These are phyloP conservation scores for Malus hybrid DNA, from an alignment of 331 rosid species.

Conservation along the genomic window DNA sequence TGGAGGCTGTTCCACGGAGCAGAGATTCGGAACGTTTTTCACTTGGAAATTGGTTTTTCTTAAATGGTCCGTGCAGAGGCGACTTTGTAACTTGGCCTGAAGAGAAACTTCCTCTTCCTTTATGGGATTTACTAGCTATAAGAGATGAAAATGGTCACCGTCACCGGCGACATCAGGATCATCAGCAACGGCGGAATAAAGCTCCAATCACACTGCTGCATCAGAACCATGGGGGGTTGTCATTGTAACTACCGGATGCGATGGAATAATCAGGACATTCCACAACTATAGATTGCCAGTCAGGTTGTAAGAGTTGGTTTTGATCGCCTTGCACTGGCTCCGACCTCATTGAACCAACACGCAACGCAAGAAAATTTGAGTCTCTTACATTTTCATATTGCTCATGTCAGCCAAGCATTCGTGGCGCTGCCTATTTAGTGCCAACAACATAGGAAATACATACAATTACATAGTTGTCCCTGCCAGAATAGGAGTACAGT, in stretches of 20 bases:
- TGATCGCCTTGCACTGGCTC: neutral
- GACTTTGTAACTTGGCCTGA: slow-evolving; percentile 44
- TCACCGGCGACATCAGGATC: neutral
- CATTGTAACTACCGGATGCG: slow-evolving; percentile 60
- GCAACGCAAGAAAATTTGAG: too few species aligned
- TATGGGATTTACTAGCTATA: neutral
- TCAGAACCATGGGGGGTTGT: slow-evolving; percentile 51
- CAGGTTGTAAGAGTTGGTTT: slow-evolving; percentile 29
- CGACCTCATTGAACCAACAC: neutral
- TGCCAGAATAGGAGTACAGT: neutral
- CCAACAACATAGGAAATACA: neutral
- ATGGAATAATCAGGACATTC: slow-evolving; percentile 71
- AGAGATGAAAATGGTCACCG: neutral
- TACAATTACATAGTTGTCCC: neutral
- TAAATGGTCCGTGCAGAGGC: slow-evolving; percentile 15
- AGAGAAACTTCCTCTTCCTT: slow-evolving; percentile 32
- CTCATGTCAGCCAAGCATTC: neutral
- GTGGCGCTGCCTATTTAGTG: neutral
- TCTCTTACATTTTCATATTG: too few species aligned
- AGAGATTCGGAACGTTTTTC: slow-evolving; percentile 23
- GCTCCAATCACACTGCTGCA: neutral
- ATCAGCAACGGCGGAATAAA: neutral
- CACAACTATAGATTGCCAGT: slow-evolving; percentile 87
- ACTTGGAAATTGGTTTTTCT: slow-evolving; percentile 30
- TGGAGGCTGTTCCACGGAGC: slow-evolving; percentile 1